Conservation (phyloP, 2,329 filamentous ascomycete species). For the Penicillium sp. region DNA sequence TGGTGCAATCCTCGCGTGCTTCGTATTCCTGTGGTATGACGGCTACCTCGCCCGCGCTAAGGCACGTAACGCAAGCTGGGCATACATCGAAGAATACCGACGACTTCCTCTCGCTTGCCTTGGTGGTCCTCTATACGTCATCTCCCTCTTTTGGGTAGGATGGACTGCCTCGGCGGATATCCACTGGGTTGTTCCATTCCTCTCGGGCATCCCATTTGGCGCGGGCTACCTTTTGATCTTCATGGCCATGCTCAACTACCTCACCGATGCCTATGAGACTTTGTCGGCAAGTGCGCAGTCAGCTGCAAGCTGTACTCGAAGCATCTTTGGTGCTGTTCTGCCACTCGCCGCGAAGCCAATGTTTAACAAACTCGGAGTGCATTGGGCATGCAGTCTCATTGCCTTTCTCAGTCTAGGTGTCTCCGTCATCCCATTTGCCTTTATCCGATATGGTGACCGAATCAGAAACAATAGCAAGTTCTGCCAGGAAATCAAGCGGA, state of each 20-base stretch:
- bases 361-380: constrained; percentile 46
- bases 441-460: constrained; percentile 45
- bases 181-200: constrained; percentile 55
- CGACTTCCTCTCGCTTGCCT: constrained; percentile 73
- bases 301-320: constrained; percentile 57
- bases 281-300: constrained; percentile 64
- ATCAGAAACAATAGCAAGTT: constrained; percentile 49
- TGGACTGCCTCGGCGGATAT: constrained; percentile 37
- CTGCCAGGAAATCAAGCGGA: constrained; percentile 43
- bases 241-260: constrained; percentile 68
- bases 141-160: constrained; percentile 58
- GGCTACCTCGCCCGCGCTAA: constrained; percentile 60
- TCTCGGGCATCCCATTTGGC: constrained; percentile 67
- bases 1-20: constrained; percentile 64
- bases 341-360: constrained; percentile 57
- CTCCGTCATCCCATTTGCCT: constrained; percentile 47
- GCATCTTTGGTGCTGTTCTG: constrained; percentile 59
- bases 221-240: constrained; percentile 65
- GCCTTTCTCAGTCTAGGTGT: constrained; percentile 46
- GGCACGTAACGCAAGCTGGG: constrained; percentile 31
- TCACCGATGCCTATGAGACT: constrained; percentile 70
- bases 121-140: constrained; percentile 64
- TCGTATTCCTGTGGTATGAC: constrained; percentile 71
- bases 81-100: constrained; percentile 54
- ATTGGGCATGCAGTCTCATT: constrained; percentile 49